phyloP scores from a whole-genome alignment of 768 basidiomycete species.

The Nidularia sp. region DNA sequence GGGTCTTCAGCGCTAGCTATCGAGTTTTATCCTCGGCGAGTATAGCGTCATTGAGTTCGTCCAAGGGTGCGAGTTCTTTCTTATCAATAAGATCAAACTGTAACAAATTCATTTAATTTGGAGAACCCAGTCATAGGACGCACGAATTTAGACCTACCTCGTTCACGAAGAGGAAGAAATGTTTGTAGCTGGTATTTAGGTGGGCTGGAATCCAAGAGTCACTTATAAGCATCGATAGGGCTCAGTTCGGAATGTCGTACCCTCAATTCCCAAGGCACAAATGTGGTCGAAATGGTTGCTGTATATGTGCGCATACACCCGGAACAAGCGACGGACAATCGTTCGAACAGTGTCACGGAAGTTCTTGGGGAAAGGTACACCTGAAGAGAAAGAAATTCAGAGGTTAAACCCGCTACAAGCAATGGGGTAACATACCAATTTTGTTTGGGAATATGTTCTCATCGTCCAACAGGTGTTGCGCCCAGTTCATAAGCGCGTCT shows the following conservation, averaged over 20 bases:
- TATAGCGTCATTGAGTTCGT: constrained; percentile 93
- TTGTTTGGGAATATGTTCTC: constrained; percentile 90
- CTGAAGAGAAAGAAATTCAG: constrained; percentile 29
- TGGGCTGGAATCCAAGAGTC: constrained; percentile 75
- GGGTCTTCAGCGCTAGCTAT: constrained; percentile 20
- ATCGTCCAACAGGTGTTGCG: constrained; percentile 88
- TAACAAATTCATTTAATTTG: too few species aligned
- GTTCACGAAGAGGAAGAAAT: constrained; percentile 95
- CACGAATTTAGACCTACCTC: too few species aligned
- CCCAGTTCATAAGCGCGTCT: constrained; percentile 98
- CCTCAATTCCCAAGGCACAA: constrained; percentile 97
- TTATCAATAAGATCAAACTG: constrained; percentile 94
- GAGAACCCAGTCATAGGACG: too few species aligned
- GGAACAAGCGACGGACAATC: constrained; percentile 88
- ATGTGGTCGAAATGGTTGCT: constrained; percentile 99
- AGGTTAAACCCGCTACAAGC: background rate
- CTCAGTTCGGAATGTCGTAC: constrained; percentile 30
- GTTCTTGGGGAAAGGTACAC: constrained; percentile 85
- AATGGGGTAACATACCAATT: constrained; percentile 59
- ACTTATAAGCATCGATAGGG: too few species aligned
- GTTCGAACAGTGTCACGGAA: constrained; percentile 91
- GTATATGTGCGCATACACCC: constrained; percentile 98
- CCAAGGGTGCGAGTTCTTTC: constrained; percentile 92
- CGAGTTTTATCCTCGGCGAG: constrained; percentile 47
- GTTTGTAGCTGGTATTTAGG: constrained; percentile 96